Evolutionary conservation across 2,329 filamentous ascomycete species (phyloP).

Genomic region (Alternaria sp.): DNA sequence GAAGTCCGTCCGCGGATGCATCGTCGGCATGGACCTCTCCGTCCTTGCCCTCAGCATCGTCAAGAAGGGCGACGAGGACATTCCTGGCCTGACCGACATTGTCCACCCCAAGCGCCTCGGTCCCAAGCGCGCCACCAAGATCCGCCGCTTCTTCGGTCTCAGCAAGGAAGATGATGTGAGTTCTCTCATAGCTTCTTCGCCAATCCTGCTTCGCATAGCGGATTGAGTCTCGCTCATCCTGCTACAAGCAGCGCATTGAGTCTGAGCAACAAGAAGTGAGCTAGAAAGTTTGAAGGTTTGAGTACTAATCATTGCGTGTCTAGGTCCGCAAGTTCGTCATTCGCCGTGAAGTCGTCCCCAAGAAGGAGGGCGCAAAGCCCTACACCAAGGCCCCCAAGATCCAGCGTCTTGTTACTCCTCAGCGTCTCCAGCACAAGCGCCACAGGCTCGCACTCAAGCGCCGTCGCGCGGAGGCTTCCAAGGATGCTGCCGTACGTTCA

Average conservation of each 20-base stretch:
- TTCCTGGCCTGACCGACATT: constrained; percentile 96
- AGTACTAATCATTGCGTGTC: constrained; percentile 40
- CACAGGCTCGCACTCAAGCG: constrained; percentile 98
- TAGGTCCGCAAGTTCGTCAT: constrained; percentile 99
- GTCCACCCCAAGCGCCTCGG: constrained; percentile 99
- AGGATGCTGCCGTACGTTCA: constrained; percentile 91
- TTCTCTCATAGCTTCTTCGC: constrained; percentile 73
- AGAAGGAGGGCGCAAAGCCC: constrained; percentile 95
- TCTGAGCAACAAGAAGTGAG: constrained; percentile 51
- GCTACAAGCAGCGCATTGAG: constrained; percentile 52
- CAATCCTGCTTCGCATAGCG: constrained; percentile 52
- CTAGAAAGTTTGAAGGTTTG: constrained; percentile 16
- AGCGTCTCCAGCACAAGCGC: constrained; percentile 99
- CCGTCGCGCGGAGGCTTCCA: constrained; percentile 93
- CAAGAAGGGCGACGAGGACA: constrained; percentile 95
- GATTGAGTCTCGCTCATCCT: constrained; percentile 65
- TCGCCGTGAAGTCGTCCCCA: constrained; percentile 92
- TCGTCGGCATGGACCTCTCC: constrained; percentile 92
- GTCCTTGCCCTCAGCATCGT: constrained; percentile 94
- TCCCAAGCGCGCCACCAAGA: constrained; percentile 99
- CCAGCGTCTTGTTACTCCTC: constrained; percentile 98
- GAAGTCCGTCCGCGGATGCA: constrained; percentile 99
- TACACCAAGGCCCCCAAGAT: constrained; percentile 99
- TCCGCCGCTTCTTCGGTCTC: constrained; percentile 99
- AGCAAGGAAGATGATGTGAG: constrained; percentile 99